These are phyloP conservation scores for Dissophora globulifera DNA, from an alignment of 192 early-diverging fungal genomes.

Conservation along the genomic window DNA sequence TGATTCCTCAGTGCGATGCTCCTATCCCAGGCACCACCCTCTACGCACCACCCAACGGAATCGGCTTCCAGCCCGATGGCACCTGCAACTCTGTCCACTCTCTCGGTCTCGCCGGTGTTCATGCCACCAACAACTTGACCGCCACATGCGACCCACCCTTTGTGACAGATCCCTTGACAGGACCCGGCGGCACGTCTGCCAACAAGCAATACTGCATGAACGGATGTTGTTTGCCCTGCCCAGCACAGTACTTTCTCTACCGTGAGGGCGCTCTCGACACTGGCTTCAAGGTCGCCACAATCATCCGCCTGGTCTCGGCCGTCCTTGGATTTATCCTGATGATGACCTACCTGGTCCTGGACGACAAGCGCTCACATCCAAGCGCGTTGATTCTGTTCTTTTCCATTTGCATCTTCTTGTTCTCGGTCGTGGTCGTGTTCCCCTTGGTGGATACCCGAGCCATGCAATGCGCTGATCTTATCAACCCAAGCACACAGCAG, in stretches of 20 bases:
- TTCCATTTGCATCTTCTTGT: conserved; percentile 59
- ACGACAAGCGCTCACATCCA: conserved; percentile 60
- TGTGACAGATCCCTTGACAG: conserved; percentile 42
- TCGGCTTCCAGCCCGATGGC: conserved; percentile 28
- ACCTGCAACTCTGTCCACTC: conserved; percentile 17
- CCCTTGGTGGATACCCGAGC: conserved; percentile 53
- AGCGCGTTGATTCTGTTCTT: conserved; percentile 60
- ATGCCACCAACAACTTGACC: conserved; percentile 17
- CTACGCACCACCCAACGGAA: conserved; percentile 4
- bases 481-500: conserved; percentile 54
- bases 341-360: conserved; percentile 57
- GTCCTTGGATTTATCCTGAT: conserved; percentile 54
- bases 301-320: conserved; percentile 56
- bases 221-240: conserved; percentile 67
- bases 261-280: conserved; percentile 42
- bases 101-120: not conserved
- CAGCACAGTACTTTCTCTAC: conserved; percentile 60
- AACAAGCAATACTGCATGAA: conserved; percentile 44
- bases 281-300: conserved; percentile 57
- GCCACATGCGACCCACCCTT: conserved; percentile 54
- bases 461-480: conserved; percentile 55
- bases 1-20: conserved; percentile 39
- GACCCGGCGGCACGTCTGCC: conserved; percentile 21
- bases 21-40: conserved; percentile 11
- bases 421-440: conserved; percentile 59